A percentile compares a stretch with the other conserved stretches of the same genome.
Conservation (phyloP, 2,329 filamentous ascomycete genomes). For the Karstenula rhodostoma region DNA sequence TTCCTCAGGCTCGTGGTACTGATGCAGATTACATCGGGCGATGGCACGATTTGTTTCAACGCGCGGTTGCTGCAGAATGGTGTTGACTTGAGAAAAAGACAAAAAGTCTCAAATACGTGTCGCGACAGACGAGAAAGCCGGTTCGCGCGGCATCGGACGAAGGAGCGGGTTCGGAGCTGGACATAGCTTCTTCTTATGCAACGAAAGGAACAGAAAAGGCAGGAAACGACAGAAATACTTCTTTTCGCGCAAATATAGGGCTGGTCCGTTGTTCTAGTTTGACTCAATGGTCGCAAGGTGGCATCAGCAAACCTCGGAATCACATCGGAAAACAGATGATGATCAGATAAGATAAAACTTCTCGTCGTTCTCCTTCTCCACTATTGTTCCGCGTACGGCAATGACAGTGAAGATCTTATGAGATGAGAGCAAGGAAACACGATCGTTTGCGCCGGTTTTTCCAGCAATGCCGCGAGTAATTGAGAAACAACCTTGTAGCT, state of each 20-base stretch:
- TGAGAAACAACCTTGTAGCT: background rate
- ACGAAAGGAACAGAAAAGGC: background rate
- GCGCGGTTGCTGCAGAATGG: background rate
- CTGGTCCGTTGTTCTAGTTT: background rate
- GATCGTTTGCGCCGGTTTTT: background rate
- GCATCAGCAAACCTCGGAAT: background rate
- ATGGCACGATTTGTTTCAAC: background rate
- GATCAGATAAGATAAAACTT: constrained; percentile 6
- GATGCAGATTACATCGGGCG: background rate
- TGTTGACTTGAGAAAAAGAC: background rate
- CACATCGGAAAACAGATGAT: background rate
- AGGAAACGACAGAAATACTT: background rate
- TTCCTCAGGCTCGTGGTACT: background rate
- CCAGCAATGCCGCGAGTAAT: background rate
- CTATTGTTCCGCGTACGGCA: background rate
- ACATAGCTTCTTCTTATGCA: background rate
- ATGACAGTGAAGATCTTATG: background rate
- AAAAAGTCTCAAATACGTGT: background rate
- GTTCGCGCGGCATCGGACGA: background rate
- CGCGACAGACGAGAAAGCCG: background rate
- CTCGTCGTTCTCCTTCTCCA: constrained; percentile 3
- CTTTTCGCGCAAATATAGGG: background rate
- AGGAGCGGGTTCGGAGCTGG: background rate
- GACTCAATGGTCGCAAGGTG: background rate
- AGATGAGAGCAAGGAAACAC: background rate